Evolutionary conservation across 768 basidiomycete genomes (phyloP), one percentile per base, ranked within the genome.

Genomic region (Rhizopogon sp.): DNA sequence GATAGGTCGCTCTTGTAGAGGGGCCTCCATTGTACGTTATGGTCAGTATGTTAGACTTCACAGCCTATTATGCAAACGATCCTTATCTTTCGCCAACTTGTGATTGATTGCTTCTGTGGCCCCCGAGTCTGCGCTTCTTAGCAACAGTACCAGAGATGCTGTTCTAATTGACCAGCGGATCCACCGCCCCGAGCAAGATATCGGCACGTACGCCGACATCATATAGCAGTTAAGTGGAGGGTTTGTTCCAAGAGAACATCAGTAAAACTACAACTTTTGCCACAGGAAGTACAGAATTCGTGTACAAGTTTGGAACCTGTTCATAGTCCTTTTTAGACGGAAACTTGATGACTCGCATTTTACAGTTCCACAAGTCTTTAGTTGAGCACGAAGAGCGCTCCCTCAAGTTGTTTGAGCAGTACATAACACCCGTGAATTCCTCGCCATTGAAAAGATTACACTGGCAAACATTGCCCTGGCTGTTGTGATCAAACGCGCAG

Each of bases 131-230:
- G 60, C 60, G 31, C 56, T 68, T 41, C 61, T 68, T n/a, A 64
- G 66, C 33, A 64, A 63, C 29, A 44, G 58, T 8, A 49, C 39
- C 13, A 45, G 16, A 5, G 68, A 68, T 43, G 53, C 64, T 22
- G 66, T 64, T 2, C 64, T 68, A 28, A 58, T 70, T 1, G 68
- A 68, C 40, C 68, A 68, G 37, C 70, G 68, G 67, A 53, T 66
- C 16, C 67, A 68, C 31, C 66, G 68, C 42, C 59, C 58, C 7
- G 67, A 68, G 46, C 53, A 52, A 6, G 67, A 68, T 43, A 66
- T 70, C 31, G n/a, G 57, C 41, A 6, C 1, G 50, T 55, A 57
- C 56, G 70, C 58, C 51, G 58, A 66, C 28, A 62, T 47, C 54
- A 55, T 31, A 50, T 39, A 17, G 68, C 52, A n/a, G 44, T 60